phyloP scores from a whole-genome alignment of 2,329 filamentous ascomycete genomes.

The Aureobasidium pullulans region DNA sequence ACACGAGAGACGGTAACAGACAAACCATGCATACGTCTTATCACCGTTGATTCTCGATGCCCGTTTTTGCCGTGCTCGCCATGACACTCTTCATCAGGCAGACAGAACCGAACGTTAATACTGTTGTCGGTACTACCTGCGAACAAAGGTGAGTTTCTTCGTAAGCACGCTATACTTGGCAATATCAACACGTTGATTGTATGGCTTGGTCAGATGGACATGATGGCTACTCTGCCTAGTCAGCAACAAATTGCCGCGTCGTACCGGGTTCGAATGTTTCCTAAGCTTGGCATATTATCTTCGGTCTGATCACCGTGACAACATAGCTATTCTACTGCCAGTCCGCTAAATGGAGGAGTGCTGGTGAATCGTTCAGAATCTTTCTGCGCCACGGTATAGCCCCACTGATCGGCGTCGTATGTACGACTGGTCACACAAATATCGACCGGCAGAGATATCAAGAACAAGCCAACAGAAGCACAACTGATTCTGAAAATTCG shows the following conservation, averaged over 20 bases:
- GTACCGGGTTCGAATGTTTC: no score
- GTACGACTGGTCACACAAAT: neutral
- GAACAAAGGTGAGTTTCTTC: neutral
- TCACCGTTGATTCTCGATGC: neutral
- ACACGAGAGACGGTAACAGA: neutral
- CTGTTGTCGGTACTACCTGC: neutral
- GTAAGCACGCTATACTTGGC: neutral
- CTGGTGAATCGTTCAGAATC: neutral
- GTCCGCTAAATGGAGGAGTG: neutral
- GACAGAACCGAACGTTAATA: neutral
- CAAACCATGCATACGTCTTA: neutral
- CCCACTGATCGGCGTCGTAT: neutral
- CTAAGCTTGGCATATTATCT: no score
- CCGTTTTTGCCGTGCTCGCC: slow-evolving; percentile 4
- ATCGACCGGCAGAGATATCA: no score
- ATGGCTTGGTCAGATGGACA: neutral
- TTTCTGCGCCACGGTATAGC: neutral
- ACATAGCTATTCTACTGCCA: no score
- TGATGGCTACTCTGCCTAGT: neutral
- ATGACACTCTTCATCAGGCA: neutral
- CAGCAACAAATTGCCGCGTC: neutral
- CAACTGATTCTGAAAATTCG: no score
- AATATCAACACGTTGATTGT: neutral
- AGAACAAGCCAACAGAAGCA: no score
- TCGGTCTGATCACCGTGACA: no score